Percentiles rank a stretch among this genome's conserved stretches.
phyloP scores from a whole-genome alignment of 495 filamentous ascomycete genomes.

The Parathielavia hyrcaniae region DNA sequence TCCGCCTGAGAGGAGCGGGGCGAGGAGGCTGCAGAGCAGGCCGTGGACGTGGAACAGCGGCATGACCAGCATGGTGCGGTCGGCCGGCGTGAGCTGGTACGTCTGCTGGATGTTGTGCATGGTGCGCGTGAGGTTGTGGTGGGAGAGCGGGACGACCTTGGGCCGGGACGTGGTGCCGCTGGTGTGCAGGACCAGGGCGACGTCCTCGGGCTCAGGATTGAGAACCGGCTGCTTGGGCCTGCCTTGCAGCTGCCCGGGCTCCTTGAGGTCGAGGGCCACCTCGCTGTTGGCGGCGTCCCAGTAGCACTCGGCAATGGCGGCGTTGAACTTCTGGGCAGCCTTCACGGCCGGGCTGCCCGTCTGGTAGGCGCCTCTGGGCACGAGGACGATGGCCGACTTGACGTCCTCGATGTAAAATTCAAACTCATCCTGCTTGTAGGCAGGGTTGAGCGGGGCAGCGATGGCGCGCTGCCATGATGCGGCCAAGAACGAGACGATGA shows the following conservation, averaged over 20 bases:
- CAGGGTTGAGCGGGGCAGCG: conserved; percentile 74
- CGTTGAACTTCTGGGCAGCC: conserved; percentile 66
- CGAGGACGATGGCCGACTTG: conserved; percentile 64
- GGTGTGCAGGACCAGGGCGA: conserved; percentile 64
- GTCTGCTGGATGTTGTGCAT: conserved; percentile 64
- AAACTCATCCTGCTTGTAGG: conserved; percentile 80
- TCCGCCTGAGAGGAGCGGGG: conserved; percentile 63
- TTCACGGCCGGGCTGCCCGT: conserved; percentile 60
- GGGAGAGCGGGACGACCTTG: conserved; percentile 75
- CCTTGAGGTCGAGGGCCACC: conserved; percentile 69
- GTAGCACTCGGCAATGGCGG: conserved; percentile 74
- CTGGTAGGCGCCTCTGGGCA: conserved; percentile 60
- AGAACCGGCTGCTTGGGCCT: conserved; percentile 44
- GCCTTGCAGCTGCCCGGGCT: conserved; percentile 58
- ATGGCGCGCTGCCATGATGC: conserved; percentile 69
- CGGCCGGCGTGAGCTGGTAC: conserved; percentile 58
- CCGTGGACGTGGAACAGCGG: conserved; percentile 87
- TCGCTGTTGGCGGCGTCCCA: conserved; percentile 56
- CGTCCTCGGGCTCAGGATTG: conserved; percentile 55
- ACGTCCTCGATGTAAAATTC: conserved; percentile 86
- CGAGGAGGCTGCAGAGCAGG: conserved; percentile 69
- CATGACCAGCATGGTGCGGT: conserved; percentile 85
- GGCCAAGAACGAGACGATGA: conserved; percentile 75
- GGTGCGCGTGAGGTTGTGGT: conserved; percentile 65
- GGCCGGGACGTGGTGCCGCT: conserved; percentile 77